A percentile compares a stretch with the other conserved stretches of the same genome.
phyloP scores from a whole-genome alignment of 441 rosid species.

The Raphanus hybrid region DNA sequence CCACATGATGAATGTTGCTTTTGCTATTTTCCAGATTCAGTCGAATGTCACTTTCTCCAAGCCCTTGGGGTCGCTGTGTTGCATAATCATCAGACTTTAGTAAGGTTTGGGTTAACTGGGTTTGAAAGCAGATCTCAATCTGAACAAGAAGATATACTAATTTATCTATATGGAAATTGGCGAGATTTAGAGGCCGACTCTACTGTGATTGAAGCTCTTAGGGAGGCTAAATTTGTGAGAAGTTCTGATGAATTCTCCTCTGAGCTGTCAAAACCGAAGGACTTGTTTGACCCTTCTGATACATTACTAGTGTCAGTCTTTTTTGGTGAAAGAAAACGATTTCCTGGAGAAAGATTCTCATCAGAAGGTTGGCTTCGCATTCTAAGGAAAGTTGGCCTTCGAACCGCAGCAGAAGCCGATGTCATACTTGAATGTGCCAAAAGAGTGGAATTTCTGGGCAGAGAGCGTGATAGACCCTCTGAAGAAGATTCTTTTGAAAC shows the following conservation, averaged over 20 bases:
- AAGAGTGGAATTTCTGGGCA: slow-evolving; percentile 83
- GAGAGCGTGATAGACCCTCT: slow-evolving; percentile 56
- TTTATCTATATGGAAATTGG: slow-evolving; percentile 81
- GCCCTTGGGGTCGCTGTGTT: slow-evolving; percentile 92
- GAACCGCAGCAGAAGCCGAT: slow-evolving; percentile 76
- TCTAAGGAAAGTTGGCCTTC: slow-evolving; percentile 87
- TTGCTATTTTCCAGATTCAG: slow-evolving; percentile 68
- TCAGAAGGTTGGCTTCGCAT: slow-evolving; percentile 90
- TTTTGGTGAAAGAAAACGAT: slow-evolving; percentile 83
- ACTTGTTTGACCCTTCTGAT: slow-evolving; percentile 94
- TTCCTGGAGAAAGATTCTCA: slow-evolving; percentile 98
- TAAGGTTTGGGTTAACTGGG: slow-evolving; percentile 85
- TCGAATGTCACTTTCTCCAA: slow-evolving; percentile 67
- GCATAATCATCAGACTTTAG: slow-evolving; percentile 86
- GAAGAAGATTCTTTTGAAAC: slow-evolving; percentile 70
- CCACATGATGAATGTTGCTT: slow-evolving; percentile 84
- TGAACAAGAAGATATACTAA: slow-evolving; percentile 84
- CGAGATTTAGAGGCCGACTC: slow-evolving; percentile 75
- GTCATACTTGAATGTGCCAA: slow-evolving; percentile 93
- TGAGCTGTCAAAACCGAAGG: slow-evolving; percentile 75
- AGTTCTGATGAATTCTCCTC: slow-evolving; percentile 80
- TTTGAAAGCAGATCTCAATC: slow-evolving; percentile 77
- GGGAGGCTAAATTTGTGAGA: slow-evolving; percentile 84
- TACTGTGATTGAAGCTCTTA: slow-evolving; percentile 80
- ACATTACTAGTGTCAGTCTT: slow-evolving; percentile 83